phyloP scores from a whole-genome alignment of 805 yeast genomes.

The Candida nanaspora region DNA sequence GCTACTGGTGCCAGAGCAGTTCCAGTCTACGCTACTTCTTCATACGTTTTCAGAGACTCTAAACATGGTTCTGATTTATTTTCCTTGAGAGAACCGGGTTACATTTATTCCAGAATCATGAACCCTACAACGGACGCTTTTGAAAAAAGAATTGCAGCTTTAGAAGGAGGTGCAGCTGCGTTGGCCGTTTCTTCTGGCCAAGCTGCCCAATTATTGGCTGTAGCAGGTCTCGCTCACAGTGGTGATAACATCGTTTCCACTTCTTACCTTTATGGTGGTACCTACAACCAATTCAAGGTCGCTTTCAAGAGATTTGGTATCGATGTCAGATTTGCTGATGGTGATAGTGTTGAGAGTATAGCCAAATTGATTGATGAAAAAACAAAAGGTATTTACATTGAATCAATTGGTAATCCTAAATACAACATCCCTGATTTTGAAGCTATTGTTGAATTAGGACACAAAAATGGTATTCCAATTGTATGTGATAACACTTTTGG shows the following conservation, averaged over 20 bases:
- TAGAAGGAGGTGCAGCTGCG: slow-evolving; percentile 90
- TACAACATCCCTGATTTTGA: slow-evolving; percentile 91
- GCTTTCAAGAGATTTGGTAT: slow-evolving; percentile 86
- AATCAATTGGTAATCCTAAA: slow-evolving; percentile 88
- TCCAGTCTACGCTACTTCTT: slow-evolving; percentile 88
- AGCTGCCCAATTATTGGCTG: slow-evolving; percentile 86
- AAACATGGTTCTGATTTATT: slow-evolving; percentile 90
- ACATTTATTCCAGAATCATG: slow-evolving; percentile 81
- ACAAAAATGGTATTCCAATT: slow-evolving; percentile 79
- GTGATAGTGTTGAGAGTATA: slow-evolving; percentile 68
- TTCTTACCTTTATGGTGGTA: slow-evolving; percentile 88
- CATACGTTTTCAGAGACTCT: slow-evolving; percentile 81
- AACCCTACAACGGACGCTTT: slow-evolving; percentile 92
- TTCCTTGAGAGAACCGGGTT: slow-evolving; percentile 78
- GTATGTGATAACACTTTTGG: slow-evolving; percentile 96
- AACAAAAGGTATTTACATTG: slow-evolving; percentile 86
- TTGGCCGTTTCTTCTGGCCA: slow-evolving; percentile 92
- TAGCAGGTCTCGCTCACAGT: slow-evolving; percentile 72
- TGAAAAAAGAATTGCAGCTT: slow-evolving; percentile 86
- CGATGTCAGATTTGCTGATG: slow-evolving; percentile 76
- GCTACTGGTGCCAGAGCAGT: slow-evolving; percentile 77
- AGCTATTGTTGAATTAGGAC: slow-evolving; percentile 67
- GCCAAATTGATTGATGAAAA: slow-evolving; percentile 69
- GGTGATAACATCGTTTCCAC: slow-evolving; percentile 92
- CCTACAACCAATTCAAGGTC: slow-evolving; percentile 91